phyloP scores from a whole-genome alignment of 495 filamentous ascomycete genomes.

The Xylaria longipes region DNA sequence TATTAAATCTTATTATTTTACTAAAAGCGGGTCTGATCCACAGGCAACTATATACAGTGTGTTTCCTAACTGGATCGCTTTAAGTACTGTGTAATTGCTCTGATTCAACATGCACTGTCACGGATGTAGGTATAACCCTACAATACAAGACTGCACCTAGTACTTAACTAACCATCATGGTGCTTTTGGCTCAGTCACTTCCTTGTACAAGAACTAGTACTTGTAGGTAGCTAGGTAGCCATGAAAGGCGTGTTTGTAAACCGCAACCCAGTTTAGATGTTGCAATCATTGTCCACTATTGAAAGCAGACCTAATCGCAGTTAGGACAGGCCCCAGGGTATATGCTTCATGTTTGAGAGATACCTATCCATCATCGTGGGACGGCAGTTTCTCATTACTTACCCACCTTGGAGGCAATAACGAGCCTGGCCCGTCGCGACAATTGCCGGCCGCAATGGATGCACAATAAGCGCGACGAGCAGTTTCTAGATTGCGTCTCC shows the following conservation, averaged over 20 bases:
- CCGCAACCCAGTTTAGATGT: background rate
- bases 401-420: background rate
- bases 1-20: background rate
- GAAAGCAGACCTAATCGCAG: background rate
- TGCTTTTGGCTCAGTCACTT: background rate
- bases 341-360: background rate
- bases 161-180: background rate
- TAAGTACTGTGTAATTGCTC: background rate
- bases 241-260: background rate
- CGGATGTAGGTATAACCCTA: background rate
- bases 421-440: background rate
- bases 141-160: background rate
- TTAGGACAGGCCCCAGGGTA: background rate
- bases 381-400: background rate
- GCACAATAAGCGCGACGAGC: background rate
- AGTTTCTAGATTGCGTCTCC: background rate
- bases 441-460: background rate
- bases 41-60: constrained; percentile 1
- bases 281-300: background rate
- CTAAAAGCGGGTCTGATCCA: background rate
- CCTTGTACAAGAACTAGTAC: background rate
- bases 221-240: background rate
- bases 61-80: background rate
- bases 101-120: background rate
- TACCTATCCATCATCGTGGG: background rate